A percentile compares a stretch with the other conserved stretches of the same genome.
These are phyloP conservation scores for Quercus phellos DNA, from an alignment of 331 rosid genomes.

Conservation along the genomic window DNA sequence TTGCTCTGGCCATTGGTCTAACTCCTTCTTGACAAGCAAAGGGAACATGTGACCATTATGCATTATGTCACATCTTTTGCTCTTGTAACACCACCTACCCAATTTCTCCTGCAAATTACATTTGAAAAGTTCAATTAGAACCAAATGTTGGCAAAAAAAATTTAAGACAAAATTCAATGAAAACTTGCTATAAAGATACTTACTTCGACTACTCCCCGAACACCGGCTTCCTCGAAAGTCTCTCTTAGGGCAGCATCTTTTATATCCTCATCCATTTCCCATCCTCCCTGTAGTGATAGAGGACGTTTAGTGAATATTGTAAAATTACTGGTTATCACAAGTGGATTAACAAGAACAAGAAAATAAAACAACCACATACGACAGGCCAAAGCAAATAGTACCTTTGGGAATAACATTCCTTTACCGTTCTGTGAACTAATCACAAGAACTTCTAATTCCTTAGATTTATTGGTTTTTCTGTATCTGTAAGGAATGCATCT, in stretches of 20 bases:
- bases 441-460: conserved; percentile 76
- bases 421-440: conserved; percentile 82
- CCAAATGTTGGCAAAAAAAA: not conserved
- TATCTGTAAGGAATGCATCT: conserved; percentile 93
- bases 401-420: conserved; percentile 93
- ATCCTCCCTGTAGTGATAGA: conserved; percentile 66
- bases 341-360: not conserved
- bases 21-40: conserved; percentile 53
- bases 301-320: conserved; percentile 3
- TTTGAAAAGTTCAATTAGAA: conserved; percentile 24
- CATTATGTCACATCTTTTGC: conserved; percentile 59
- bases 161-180: not conserved
- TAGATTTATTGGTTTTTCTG: conserved; percentile 23
- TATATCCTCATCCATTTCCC: conserved; percentile 83
- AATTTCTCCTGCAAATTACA: conserved; percentile 47
- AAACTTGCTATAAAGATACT: conserved; percentile 28
- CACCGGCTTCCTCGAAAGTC: conserved; percentile 91
- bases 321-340: not conserved
- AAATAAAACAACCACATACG: not conserved
- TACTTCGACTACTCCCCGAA: conserved; percentile 64
- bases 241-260: conserved; percentile 80
- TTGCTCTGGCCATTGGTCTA: conserved; percentile 83
- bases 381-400: conserved; percentile 11
- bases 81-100: conserved; percentile 71
- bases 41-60: conserved; percentile 84